phyloP scores from a whole-genome alignment of 257 asterid species.

The Avicennia marina region DNA sequence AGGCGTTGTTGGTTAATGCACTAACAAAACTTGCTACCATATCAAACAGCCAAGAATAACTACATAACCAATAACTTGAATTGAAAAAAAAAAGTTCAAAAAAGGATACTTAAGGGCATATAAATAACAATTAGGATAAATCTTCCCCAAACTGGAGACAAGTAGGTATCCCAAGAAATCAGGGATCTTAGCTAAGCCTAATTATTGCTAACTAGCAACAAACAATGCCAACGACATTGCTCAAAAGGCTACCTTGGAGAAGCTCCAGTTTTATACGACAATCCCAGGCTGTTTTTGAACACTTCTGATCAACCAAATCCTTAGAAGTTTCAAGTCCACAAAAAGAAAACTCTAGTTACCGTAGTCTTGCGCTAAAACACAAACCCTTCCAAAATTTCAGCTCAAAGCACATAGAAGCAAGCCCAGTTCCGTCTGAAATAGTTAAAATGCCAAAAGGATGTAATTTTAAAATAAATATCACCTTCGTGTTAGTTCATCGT shows the following conservation, averaged over 20 bases:
- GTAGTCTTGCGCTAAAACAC: background rate
- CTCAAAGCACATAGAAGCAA: background rate
- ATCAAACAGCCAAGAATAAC: background rate
- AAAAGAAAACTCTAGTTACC: background rate
- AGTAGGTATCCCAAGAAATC: background rate
- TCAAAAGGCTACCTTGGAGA: background rate
- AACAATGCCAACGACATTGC: background rate
- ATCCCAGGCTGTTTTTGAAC: background rate
- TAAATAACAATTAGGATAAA: background rate
- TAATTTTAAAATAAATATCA: background rate
- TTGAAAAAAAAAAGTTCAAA: too few relatives aligned
- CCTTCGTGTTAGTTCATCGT: background rate
- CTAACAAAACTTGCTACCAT: background rate
- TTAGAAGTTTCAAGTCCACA: background rate
- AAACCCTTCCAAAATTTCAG: background rate
- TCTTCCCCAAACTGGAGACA: background rate
- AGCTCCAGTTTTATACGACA: background rate
- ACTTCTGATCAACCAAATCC: background rate
- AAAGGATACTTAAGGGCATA: background rate
- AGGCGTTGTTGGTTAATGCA: background rate
- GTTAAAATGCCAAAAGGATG: background rate
- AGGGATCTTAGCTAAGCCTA: background rate
- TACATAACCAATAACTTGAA: background rate
- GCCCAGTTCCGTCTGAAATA: background rate
- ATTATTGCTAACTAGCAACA: background rate